Percentiles rank a stretch among this genome's conserved stretches.
These are phyloP conservation scores for Bertia moriformis DNA, from an alignment of 2,329 filamentous ascomycete genomes.

Conservation along the genomic window DNA sequence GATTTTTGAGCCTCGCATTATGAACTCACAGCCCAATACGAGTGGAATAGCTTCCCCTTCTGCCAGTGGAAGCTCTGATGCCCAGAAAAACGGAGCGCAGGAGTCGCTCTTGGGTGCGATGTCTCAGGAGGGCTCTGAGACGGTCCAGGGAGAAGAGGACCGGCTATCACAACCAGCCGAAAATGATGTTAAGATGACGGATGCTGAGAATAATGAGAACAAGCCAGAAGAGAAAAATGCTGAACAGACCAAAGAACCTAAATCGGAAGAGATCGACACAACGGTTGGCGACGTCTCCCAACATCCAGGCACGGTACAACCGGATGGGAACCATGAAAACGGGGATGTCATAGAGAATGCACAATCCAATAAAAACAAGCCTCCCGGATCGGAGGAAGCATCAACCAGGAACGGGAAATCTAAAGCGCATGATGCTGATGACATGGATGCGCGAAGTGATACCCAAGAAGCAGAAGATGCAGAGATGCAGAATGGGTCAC, in stretches of 20 bases:
- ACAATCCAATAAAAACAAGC: not conserved
- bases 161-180: slow-evolving; percentile 3
- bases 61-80: not conserved
- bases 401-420: too few relatives aligned
- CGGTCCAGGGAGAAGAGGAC: too few relatives aligned
- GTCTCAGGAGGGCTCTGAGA: slow-evolving; percentile 4
- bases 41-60: not conserved
- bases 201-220: slow-evolving; percentile 7
- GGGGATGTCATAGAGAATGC: not conserved
- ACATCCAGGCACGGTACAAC: not conserved
- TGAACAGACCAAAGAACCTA: not conserved
- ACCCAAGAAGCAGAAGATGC: slow-evolving; percentile 3
- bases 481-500: slow-evolving; percentile 17
- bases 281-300: not conserved
- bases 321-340: not conserved
- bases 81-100: not conserved
- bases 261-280: not conserved
- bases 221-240: slow-evolving; percentile 3
- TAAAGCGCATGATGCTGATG: not conserved
- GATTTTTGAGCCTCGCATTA: slow-evolving; percentile 22
- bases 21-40: slow-evolving; percentile 4
- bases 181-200: slow-evolving; percentile 18
- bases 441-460: not conserved
- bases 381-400: not conserved
- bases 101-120: slow-evolving; percentile 4